A percentile compares a stretch with the other conserved stretches of the same genome.
phyloP scores from a whole-genome alignment of 2,329 filamentous ascomycete genomes.

The Sporothrix variecibatus region DNA sequence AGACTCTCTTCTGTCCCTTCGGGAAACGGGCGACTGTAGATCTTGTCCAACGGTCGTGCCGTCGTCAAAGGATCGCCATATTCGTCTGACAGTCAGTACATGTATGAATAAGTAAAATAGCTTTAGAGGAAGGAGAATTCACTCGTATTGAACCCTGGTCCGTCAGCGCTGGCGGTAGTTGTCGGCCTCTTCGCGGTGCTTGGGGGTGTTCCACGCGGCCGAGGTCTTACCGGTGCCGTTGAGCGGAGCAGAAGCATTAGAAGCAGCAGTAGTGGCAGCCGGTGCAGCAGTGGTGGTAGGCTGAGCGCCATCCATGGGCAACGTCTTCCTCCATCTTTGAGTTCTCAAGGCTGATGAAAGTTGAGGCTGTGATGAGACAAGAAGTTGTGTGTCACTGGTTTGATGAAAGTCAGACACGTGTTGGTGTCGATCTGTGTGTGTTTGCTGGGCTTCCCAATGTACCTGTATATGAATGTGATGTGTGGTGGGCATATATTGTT shows the following conservation, averaged over 20 bases:
- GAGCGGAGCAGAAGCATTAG: not conserved
- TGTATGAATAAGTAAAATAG: no score
- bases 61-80: conserved; percentile 52
- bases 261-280: not conserved
- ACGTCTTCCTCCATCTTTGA: conserved; percentile 5
- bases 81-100: conserved; percentile 36
- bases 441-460: not conserved
- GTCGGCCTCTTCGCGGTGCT: conserved; percentile 49
- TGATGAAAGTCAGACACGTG: not conserved
- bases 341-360: not conserved
- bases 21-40: conserved; percentile 34
- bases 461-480: not conserved
- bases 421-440: not conserved
- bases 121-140: conserved; percentile 30
- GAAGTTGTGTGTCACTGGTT: not conserved
- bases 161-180: conserved; percentile 41
- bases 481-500: not conserved
- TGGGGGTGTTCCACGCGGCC: conserved; percentile 35
- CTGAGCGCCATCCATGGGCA: not conserved
- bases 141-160: conserved; percentile 52
- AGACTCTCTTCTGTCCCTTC: conserved; percentile 45
- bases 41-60: conserved; percentile 37
- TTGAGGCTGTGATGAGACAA: not conserved
- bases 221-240: conserved; percentile 4
- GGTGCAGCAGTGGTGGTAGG: not conserved